Percentiles rank a stretch among this genome's conserved stretches.
phyloP scores from a whole-genome alignment of 2,329 filamentous ascomycete species.

The Aaosphaeria pasadenensis region DNA sequence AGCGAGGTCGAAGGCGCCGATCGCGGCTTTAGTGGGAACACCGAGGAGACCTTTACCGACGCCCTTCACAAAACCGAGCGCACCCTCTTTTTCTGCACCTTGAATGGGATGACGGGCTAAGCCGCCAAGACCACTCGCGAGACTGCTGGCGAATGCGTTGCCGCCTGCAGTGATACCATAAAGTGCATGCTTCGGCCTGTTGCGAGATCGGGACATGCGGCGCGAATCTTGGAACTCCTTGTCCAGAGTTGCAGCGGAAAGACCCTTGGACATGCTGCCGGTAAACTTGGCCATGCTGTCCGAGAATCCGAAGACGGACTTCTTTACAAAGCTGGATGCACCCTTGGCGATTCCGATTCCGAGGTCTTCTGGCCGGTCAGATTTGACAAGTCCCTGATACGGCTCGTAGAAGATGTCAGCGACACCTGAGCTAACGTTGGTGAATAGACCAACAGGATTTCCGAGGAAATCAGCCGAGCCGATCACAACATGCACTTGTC shows the following conservation, averaged over 20 bases:
- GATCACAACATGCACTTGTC: constrained; percentile 95
- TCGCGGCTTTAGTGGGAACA: constrained; percentile 93
- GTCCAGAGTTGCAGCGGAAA: constrained; percentile 92
- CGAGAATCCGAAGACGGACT: constrained; percentile 94
- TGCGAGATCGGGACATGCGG: constrained; percentile 87
- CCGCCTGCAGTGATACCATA: constrained; percentile 95
- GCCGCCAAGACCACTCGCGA: constrained; percentile 91
- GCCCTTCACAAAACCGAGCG: constrained; percentile 93
- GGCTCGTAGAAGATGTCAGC: constrained; percentile 99
- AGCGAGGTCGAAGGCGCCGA: constrained; percentile 93
- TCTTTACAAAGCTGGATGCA: constrained; percentile 96
- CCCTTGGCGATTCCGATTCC: constrained; percentile 95
- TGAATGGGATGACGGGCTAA: constrained; percentile 91
- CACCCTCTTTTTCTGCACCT: constrained; percentile 92
- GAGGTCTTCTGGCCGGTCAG: constrained; percentile 90
- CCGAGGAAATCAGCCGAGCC: constrained; percentile 97
- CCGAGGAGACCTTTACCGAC: constrained; percentile 93
- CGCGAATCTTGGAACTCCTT: constrained; percentile 98
- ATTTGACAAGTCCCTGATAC: constrained; percentile 95
- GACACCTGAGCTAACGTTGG: constrained; percentile 95
- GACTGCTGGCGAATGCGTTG: constrained; percentile 87
- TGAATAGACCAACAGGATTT: constrained; percentile 96
- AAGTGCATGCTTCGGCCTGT: constrained; percentile 92
- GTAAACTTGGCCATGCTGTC: constrained; percentile 98
- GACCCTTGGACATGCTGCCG: constrained; percentile 92